Evolutionary conservation across 2,329 filamentous ascomycete genomes (phyloP).

Genomic region (Aspergillus phoenicis): DNA sequence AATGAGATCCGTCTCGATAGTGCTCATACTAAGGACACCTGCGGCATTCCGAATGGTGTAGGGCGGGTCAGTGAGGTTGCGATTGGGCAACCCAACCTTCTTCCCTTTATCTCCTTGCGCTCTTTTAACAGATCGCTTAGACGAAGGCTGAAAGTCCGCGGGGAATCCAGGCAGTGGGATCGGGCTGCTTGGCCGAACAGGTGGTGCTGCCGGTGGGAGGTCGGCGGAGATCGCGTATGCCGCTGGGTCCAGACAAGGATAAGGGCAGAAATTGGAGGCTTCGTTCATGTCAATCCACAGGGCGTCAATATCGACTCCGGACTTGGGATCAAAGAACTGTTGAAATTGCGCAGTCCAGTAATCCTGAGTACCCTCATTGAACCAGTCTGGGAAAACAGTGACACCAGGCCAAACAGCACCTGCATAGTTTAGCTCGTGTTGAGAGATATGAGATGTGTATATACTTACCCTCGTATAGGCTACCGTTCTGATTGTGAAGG

Average conservation of each 20-base stretch:
- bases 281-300: conserved; percentile 77
- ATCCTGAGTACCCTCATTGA: conserved; percentile 61
- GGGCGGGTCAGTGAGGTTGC: conserved; percentile 65
- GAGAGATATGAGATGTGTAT: background rate
- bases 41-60: conserved; percentile 68
- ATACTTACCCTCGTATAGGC: conserved; percentile 50
- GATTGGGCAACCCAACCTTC: conserved; percentile 62
- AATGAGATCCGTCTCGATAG: conserved; percentile 67
- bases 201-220: conserved; percentile 61
- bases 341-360: conserved; percentile 73
- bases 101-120: conserved; percentile 29
- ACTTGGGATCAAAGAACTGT: conserved; percentile 64
- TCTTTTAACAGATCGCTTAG: conserved; percentile 17
- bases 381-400: conserved; percentile 77
- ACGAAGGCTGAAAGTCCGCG: conserved; percentile 64
- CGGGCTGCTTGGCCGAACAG: conserved; percentile 62
- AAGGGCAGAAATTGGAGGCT: conserved; percentile 56
- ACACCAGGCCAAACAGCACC: conserved; percentile 79
- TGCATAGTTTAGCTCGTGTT: conserved; percentile 14
- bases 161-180: conserved; percentile 70
- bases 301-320: conserved; percentile 73
- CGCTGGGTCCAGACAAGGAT: conserved; percentile 57
- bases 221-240: conserved; percentile 52
- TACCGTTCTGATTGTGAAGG: conserved; percentile 57
- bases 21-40: conserved; percentile 56